Base-by-base conservation (phyloP, 345 rosid species). In the Pistacia atlantica region DNA sequence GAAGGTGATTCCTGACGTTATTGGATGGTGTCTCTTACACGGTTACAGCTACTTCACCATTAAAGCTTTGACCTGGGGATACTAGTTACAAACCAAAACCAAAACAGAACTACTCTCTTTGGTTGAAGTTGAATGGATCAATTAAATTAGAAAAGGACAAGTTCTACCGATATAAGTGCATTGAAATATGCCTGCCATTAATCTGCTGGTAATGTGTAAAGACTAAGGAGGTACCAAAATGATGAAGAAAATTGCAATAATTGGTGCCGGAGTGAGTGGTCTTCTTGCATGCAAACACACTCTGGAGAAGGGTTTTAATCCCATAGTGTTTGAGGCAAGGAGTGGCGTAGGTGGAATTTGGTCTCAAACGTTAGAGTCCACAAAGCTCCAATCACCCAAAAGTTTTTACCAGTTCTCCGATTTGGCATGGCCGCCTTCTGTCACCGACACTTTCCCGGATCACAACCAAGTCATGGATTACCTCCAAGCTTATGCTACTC, bases 241-340 rank as follows among this genome's bases (percentile, higher is more conserved):
- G 80, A 58, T 62, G 42, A 77, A 69, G 81, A 81, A 37, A 16
- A 75, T 87, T 33, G 85, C 80, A 17, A 76, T 84, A 37, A 69
- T 87, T 25, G 86, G 88, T 8, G 86, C 90, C 3, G 90, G 88
- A 73, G 46, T 84, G 38, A 84, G 90, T 58, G 88, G 86, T 72
- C 74, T 87, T 4, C 75, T 83, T 1, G 88, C 87, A 1, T 83
- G 87, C 77, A 83, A 85, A 46, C 77, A 80, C 60, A 22, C 79
- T 8, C 28, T 80, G 31, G 87, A 81, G 58, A 78, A 63, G 65
- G 86, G 88, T 9, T 80, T 81, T 11, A 56, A 69, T 35, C 83
- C 84, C 0, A 28, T 74, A 0, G 83, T 83, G 22, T 85, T 85
- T 38, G 87, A 87, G 67, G 73, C 83, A 11, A 55, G 55, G 14